These are phyloP conservation scores for Pleurotus platypus DNA, from an alignment of 768 basidiomycete genomes.

Conservation along the genomic window DNA sequence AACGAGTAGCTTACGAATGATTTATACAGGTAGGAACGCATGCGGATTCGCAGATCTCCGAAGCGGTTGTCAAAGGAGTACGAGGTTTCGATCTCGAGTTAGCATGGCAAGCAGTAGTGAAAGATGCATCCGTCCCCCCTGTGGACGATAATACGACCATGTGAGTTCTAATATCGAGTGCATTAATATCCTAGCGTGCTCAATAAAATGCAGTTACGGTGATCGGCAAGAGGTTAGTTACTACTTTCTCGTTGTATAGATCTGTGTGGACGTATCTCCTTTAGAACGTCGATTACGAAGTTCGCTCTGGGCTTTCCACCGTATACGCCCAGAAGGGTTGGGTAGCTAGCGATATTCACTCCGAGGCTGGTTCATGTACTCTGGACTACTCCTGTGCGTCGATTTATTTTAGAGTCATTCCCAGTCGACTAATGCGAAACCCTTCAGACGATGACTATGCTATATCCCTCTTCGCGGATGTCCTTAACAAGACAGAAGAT, in stretches of 20 bases:
- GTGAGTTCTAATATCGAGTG: slow-evolving; percentile 27
- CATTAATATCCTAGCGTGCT: neutral
- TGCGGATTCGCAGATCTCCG: slow-evolving; percentile 73
- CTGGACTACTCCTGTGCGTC: slow-evolving; percentile 64
- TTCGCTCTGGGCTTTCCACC: slow-evolving; percentile 70
- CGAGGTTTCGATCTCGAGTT: slow-evolving; percentile 57
- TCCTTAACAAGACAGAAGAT: slow-evolving; percentile 47
- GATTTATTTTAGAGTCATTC: neutral
- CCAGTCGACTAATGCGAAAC: neutral
- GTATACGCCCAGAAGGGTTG: slow-evolving; percentile 68
- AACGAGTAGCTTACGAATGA: neutral
- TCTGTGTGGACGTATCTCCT: neutral
- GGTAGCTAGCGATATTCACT: slow-evolving; percentile 77
- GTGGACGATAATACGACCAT: slow-evolving; percentile 45
- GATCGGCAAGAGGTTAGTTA: slow-evolving; percentile 66
- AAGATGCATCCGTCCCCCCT: slow-evolving; percentile 67
- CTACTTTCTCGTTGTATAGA: neutral
- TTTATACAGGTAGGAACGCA: slow-evolving; percentile 65
- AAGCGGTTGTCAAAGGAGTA: slow-evolving; percentile 66
- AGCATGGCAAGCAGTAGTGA: slow-evolving; percentile 73
- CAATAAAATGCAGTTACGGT: slow-evolving; percentile 41
- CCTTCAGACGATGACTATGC: slow-evolving; percentile 74
- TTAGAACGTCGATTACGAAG: slow-evolving; percentile 76
- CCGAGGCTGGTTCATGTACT: slow-evolving; percentile 76
- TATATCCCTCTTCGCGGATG: slow-evolving; percentile 55